Evolutionary conservation across 768 basidiomycete genomes (phyloP).

Genomic region (Thelephora ganbajun): DNA sequence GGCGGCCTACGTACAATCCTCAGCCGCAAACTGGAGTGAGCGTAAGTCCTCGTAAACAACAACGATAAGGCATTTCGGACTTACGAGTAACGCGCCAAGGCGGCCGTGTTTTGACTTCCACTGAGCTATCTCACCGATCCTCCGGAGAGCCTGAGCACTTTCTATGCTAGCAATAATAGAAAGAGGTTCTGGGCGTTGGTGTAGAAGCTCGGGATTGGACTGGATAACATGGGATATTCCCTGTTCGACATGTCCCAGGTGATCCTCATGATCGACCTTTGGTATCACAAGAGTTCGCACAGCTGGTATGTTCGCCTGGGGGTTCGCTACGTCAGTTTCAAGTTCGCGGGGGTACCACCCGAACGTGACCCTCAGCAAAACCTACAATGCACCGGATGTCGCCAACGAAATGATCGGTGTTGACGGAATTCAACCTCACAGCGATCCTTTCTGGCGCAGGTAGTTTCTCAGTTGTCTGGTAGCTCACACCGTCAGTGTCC

Average conservation of each 20-base stretch:
- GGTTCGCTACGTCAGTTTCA: background rate
- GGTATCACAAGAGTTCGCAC: conserved; percentile 69
- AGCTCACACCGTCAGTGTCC: background rate
- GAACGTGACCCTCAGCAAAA: background rate
- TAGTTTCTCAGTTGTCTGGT: conserved; percentile 15
- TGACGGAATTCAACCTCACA: conserved; percentile 56
- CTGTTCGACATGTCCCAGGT: conserved; percentile 48
- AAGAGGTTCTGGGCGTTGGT: conserved; percentile 21
- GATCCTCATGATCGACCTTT: conserved; percentile 61
- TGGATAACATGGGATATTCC: conserved; percentile 24
- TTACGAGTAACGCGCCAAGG: conserved; percentile 53
- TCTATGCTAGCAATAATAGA: conserved; percentile 74
- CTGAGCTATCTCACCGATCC: conserved; percentile 52
- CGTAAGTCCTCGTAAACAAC: background rate
- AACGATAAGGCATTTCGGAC: background rate
- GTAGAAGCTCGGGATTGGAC: conserved; percentile 6
- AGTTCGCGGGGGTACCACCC: too few species aligned
- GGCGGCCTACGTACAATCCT: conserved; percentile 55
- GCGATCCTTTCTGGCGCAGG: conserved; percentile 41
- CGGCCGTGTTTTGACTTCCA: conserved; percentile 47
- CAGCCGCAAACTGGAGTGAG: conserved; percentile 68
- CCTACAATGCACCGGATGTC: conserved; percentile 51
- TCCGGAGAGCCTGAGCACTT: conserved; percentile 60
- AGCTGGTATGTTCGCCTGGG: conserved; percentile 14
- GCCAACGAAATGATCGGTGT: conserved; percentile 48